Evolutionary conservation across 352 stramenopile genomes (phyloP).

Genomic region (Pythium oligandrum): DNA sequence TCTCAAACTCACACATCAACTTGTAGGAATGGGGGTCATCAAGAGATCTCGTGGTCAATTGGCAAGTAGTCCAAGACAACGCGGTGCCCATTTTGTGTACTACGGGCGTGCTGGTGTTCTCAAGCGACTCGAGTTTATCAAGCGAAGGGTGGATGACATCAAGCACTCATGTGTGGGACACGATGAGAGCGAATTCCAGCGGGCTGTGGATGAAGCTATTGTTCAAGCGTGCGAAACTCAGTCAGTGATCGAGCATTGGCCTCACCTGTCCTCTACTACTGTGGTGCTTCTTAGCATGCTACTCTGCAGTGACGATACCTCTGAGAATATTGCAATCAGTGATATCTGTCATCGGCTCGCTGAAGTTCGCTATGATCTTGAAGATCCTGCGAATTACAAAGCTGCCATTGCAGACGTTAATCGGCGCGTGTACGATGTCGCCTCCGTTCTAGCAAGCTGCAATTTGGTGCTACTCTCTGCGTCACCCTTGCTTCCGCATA

Average conservation of each 20-base stretch:
- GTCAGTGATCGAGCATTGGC: conserved; percentile 39
- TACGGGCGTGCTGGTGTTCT: conserved; percentile 39
- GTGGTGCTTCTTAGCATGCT: conserved; percentile 50
- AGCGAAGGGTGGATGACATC: conserved; percentile 7
- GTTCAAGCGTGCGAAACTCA: conserved; percentile 44
- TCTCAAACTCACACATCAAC: background rate
- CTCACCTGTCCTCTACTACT: conserved; percentile 49
- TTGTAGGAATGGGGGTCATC: conserved; percentile 52
- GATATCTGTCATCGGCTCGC: too few relatives aligned
- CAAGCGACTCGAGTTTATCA: conserved; percentile 31
- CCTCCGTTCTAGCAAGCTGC: conserved; percentile 51
- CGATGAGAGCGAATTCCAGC: background rate
- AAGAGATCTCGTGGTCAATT: conserved; percentile 43
- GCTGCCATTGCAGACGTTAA: conserved; percentile 26
- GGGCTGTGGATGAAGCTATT: conserved; percentile 39
- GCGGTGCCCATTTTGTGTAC: conserved; percentile 44
- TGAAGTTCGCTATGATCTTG: too few relatives aligned
- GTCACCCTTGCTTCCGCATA: conserved; percentile 3
- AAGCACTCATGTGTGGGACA: conserved; percentile 15
- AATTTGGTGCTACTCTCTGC: conserved; percentile 35
- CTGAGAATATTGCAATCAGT: too few relatives aligned
- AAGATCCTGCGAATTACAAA: too few relatives aligned
- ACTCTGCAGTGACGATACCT: conserved; percentile 10
- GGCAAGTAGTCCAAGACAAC: conserved; percentile 24
- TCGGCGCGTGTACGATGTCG: conserved; percentile 65